These are phyloP conservation scores for Aegilops sharonensis DNA, from an alignment of 176 grass and related monocot species.

Conservation along the genomic window DNA sequence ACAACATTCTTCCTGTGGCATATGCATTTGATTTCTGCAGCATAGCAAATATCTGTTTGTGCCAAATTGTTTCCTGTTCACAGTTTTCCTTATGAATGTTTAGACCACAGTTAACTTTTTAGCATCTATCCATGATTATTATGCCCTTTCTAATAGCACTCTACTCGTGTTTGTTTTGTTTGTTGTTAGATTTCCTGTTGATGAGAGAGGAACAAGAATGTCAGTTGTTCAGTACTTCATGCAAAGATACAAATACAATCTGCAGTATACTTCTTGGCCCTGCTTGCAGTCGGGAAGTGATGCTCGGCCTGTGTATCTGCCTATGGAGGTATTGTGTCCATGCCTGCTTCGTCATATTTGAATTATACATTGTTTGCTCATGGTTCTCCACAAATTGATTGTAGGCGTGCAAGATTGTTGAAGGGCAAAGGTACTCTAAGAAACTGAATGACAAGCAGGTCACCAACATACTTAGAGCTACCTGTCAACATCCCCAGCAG, in stretches of 20 bases:
- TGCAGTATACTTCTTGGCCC: slow-evolving; percentile 50
- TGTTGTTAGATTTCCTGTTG: slow-evolving; percentile 64
- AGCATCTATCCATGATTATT: not conserved
- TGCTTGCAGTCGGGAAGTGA: slow-evolving; percentile 79
- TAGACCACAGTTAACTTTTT: not conserved
- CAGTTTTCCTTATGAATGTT: not conserved
- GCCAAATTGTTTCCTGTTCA: not conserved
- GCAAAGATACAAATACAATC: slow-evolving; percentile 45
- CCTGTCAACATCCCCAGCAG: slow-evolving; percentile 65
- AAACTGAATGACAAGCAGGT: slow-evolving; percentile 82
- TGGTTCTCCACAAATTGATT: slow-evolving; percentile 1
- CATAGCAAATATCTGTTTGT: not conserved
- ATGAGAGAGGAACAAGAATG: slow-evolving; percentile 40
- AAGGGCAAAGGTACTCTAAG: slow-evolving; percentile 76
- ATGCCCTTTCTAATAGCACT: not conserved
- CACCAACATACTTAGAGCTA: slow-evolving; percentile 63
- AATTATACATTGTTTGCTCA: not conserved
- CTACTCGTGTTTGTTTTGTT: not conserved
- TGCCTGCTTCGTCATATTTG: not conserved
- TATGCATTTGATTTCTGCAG: not conserved
- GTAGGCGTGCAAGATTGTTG: slow-evolving; percentile 73
- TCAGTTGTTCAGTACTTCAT: slow-evolving; percentile 71
- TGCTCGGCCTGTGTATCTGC: slow-evolving; percentile 59
- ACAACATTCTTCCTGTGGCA: not conserved
- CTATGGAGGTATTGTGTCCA: slow-evolving; percentile 59